A percentile compares a stretch with the other conserved stretches of the same genome.
phyloP scores from a whole-genome alignment of 2,329 filamentous ascomycete genomes.

The Acephala macrosclerotiorum region DNA sequence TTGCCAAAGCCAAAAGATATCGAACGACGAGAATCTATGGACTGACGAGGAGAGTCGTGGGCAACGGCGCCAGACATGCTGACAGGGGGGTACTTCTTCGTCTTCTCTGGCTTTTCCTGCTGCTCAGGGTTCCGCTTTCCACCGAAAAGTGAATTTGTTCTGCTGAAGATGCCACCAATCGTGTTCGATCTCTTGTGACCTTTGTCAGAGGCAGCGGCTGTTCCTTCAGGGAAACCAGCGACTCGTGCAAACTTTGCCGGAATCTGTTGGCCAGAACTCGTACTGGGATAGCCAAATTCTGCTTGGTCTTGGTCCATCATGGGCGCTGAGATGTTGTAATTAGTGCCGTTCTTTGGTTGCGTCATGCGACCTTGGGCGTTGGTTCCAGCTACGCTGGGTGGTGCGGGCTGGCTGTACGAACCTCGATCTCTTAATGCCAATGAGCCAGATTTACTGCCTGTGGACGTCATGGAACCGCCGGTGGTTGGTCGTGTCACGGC shows the following conservation, averaged over 20 bases:
- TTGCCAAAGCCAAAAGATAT: conserved; percentile 74
- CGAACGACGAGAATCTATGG: conserved; percentile 77
- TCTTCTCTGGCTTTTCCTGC: conserved; percentile 68
- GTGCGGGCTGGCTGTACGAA: conserved; percentile 87
- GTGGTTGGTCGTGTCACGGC: conserved; percentile 73
- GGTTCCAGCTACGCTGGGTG: conserved; percentile 85
- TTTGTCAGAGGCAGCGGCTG: conserved; percentile 42
- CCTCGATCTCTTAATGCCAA: conserved; percentile 73
- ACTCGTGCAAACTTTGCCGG: conserved; percentile 65
- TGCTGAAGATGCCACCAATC: conserved; percentile 83
- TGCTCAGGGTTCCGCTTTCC: conserved; percentile 47
- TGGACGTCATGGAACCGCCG: conserved; percentile 79
- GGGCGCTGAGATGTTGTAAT: conserved; percentile 75
- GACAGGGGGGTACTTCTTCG: conserved; percentile 80
- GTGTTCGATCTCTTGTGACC: conserved; percentile 75
- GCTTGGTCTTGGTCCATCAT: conserved; percentile 59
- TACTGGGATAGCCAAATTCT: conserved; percentile 67
- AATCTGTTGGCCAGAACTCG: conserved; percentile 49
- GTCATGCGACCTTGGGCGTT: conserved; percentile 91
- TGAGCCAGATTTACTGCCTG: conserved; percentile 53
- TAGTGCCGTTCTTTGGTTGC: conserved; percentile 70
- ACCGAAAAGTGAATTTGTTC: conserved; percentile 84
- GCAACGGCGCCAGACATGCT: conserved; percentile 80
- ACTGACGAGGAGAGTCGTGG: conserved; percentile 55
- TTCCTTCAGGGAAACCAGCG: conserved; percentile 55